A percentile compares a stretch with the other conserved stretches of the same genome.
Evolutionary conservation across 345 rosid genomes (phyloP).

Genomic region (Pistacia vera): DNA sequence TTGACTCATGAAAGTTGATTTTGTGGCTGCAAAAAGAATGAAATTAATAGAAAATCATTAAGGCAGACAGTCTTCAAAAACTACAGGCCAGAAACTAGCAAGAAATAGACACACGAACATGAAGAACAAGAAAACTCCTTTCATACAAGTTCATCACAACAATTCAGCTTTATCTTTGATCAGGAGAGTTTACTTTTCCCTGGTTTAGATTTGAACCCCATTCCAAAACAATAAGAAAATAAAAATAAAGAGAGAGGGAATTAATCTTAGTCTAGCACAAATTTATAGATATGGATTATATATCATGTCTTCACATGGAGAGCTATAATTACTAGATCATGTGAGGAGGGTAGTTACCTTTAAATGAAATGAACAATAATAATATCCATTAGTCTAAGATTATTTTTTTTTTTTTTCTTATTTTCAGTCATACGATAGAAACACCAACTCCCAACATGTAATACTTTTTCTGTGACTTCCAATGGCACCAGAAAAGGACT

Average conservation of each 20-base stretch:
- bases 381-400: too few species aligned
- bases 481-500: neutral
- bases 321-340: too few species aligned
- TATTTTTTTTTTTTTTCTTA: too few species aligned
- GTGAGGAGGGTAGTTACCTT: too few species aligned
- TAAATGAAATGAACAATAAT: too few species aligned
- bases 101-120: neutral
- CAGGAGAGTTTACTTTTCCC: neutral
- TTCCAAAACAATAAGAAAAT: neutral
- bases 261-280: too few species aligned
- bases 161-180: neutral
- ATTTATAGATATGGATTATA: too few species aligned
- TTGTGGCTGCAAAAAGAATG: constrained; percentile 9
- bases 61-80: neutral
- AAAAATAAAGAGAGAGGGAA: neutral
- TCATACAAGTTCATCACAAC: neutral
- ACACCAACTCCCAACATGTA: neutral
- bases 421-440: neutral
- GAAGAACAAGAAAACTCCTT: neutral
- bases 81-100: neutral
- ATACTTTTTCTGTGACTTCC: neutral
- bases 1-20: constrained; percentile 11
- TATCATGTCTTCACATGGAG: too few species aligned
- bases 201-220: neutral
- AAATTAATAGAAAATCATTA: neutral